These are phyloP conservation scores for Cadophora sp. DNA, from an alignment of 2,329 filamentous ascomycete genomes.

Conservation along the genomic window DNA sequence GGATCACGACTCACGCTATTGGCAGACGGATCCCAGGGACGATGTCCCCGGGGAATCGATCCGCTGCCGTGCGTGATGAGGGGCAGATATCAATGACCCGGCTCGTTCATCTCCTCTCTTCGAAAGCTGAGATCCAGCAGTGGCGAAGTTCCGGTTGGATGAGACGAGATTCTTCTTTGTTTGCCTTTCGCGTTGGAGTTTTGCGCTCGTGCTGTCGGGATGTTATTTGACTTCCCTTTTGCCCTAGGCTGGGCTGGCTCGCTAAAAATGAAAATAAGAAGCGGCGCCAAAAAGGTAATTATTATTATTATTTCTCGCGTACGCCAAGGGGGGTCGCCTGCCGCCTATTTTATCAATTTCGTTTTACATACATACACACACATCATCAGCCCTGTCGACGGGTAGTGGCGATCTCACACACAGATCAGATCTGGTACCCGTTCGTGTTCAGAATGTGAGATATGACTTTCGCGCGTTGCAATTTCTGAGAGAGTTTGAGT, in stretches of 20 bases:
- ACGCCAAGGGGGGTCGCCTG: too few relatives aligned
- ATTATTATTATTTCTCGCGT: not conserved
- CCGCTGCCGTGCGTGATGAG: not conserved
- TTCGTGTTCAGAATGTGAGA: slow-evolving; percentile 6
- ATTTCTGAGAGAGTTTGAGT: not conserved
- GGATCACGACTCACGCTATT: not conserved
- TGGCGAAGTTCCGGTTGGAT: not conserved
- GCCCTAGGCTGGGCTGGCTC: too few relatives aligned
- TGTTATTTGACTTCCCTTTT: too few relatives aligned
- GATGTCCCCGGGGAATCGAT: not conserved
- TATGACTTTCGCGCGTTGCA: not conserved
- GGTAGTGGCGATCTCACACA: slow-evolving; percentile 14
- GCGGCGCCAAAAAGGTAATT: too few relatives aligned
- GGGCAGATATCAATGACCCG: not conserved
- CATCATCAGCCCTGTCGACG: slow-evolving; percentile 11
- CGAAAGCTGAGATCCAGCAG: not conserved
- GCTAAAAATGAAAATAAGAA: too few relatives aligned
- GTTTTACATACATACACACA: not conserved
- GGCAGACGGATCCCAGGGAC: slow-evolving; percentile 11
- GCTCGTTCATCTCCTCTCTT: not conserved
- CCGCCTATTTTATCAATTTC: too few relatives aligned
- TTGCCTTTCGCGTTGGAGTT: not conserved
- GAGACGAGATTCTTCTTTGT: not conserved
- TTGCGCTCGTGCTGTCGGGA: too few relatives aligned
- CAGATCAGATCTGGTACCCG: slow-evolving; percentile 26